A percentile compares a stretch with the other conserved stretches of the same genome.
These are phyloP conservation scores for Leptographium galeiforme DNA, from an alignment of 2,329 filamentous ascomycete species.

Conservation along the genomic window DNA sequence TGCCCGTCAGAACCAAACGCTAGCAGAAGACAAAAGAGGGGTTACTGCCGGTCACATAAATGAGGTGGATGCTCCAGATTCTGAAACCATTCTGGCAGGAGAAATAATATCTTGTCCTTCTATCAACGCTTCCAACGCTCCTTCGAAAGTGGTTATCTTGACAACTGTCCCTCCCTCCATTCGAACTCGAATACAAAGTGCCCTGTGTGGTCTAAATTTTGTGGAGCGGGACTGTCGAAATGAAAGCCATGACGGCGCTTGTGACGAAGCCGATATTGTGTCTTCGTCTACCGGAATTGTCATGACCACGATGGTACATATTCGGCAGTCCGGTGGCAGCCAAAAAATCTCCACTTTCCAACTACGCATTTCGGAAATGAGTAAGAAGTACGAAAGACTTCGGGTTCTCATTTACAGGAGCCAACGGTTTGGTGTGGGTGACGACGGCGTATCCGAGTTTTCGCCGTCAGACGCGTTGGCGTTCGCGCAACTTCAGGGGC, in stretches of 20 bases:
- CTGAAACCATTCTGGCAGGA: background rate
- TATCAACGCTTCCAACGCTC: slow-evolving; percentile 5
- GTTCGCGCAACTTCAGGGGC: slow-evolving; percentile 36
- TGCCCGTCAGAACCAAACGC: background rate
- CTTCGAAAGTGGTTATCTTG: slow-evolving; percentile 16
- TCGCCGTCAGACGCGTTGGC: slow-evolving; percentile 27
- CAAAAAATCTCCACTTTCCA: background rate
- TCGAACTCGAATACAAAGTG: slow-evolving; percentile 8
- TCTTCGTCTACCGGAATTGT: slow-evolving; percentile 58
- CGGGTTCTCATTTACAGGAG: slow-evolving; percentile 53
- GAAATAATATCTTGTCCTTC: slow-evolving; percentile 4
- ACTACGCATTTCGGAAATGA: slow-evolving; percentile 20
- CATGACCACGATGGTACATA: slow-evolving; percentile 55
- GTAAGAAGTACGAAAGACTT: slow-evolving; percentile 51
- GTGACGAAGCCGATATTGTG: slow-evolving; percentile 50
- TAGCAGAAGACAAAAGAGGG: background rate
- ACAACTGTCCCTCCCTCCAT: slow-evolving; percentile 10
- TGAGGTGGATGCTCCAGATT: background rate
- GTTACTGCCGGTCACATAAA: background rate
- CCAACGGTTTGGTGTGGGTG: slow-evolving; percentile 20
- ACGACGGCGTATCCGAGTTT: slow-evolving; percentile 19
- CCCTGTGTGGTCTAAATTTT: slow-evolving; percentile 14
- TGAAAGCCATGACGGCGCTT: background rate
- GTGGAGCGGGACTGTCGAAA: slow-evolving; percentile 16
- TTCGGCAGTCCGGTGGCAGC: slow-evolving; percentile 40